These are phyloP conservation scores for Zygoascus sp. DNA, from an alignment of 1,139 yeast species.

Conservation along the genomic window DNA sequence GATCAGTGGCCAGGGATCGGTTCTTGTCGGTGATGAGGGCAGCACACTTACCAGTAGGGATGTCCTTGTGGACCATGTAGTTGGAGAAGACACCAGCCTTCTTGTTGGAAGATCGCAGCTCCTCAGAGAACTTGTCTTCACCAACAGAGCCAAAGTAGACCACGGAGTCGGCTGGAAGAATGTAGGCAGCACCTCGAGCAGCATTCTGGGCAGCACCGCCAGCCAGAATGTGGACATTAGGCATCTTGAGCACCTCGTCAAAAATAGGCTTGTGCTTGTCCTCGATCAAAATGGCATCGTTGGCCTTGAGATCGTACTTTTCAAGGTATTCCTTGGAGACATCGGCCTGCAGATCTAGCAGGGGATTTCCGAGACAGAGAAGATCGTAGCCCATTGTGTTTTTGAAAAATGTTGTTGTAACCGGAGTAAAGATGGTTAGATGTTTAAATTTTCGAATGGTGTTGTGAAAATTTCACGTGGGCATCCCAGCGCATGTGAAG, in stretches of 20 bases:
- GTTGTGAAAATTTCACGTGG: slow-evolving; percentile 8
- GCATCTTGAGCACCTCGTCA: slow-evolving; percentile 63
- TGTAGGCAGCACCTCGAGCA: slow-evolving; percentile 96
- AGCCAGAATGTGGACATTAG: slow-evolving; percentile 71
- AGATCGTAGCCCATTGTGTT: slow-evolving; percentile 25
- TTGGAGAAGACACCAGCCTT: slow-evolving; percentile 83
- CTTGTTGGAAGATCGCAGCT: slow-evolving; percentile 75
- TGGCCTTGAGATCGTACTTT: slow-evolving; percentile 80
- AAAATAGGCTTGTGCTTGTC: slow-evolving; percentile 79
- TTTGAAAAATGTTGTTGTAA: background rate
- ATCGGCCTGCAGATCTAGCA: slow-evolving; percentile 77
- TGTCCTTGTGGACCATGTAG: slow-evolving; percentile 68
- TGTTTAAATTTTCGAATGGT: background rate
- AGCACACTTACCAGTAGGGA: slow-evolving; percentile 97
- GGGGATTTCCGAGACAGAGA: slow-evolving; percentile 71
- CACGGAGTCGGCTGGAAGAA: slow-evolving; percentile 76
- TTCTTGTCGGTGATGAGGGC: slow-evolving; percentile 83
- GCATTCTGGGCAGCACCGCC: slow-evolving; percentile 99
- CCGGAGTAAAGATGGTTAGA: background rate
- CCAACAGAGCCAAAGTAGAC: slow-evolving; percentile 97
- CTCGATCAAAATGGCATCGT: slow-evolving; percentile 92
- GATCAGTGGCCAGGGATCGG: slow-evolving; percentile 92
- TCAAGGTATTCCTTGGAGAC: slow-evolving; percentile 63
- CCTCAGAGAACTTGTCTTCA: slow-evolving; percentile 79
- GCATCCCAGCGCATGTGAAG: background rate